Conservation (phyloP, 1,139 yeast species). For the Lodderomyces parapsilosis region DNA sequence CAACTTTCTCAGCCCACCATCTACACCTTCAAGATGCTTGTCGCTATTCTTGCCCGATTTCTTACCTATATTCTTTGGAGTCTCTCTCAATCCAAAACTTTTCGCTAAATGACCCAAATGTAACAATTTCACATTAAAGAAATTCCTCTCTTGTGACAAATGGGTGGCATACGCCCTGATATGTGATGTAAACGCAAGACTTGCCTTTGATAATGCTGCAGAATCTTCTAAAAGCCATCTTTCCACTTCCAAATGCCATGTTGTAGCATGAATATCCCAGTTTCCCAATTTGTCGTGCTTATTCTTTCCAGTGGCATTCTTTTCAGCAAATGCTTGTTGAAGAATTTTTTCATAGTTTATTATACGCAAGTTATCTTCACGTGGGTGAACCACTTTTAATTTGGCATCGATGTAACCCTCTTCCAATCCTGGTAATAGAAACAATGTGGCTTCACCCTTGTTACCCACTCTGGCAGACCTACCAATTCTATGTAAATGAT, state of each 20-base stretch:
- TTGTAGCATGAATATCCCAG: conserved; percentile 96
- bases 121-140: conserved; percentile 74
- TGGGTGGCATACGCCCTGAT: conserved; percentile 97
- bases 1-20: conserved; percentile 14
- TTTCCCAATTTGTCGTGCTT: conserved; percentile 38
- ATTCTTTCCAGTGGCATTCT: conserved; percentile 28
- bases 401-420: conserved; percentile 72
- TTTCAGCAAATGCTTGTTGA: conserved; percentile 61
- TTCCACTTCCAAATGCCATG: conserved; percentile 91
- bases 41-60: conserved; percentile 18
- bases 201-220: conserved; percentile 58
- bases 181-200: conserved; percentile 82
- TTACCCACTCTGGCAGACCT: conserved; percentile 75
- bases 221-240: conserved; percentile 79
- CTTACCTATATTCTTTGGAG: conserved; percentile 75
- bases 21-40: conserved; percentile 3
- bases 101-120: conserved; percentile 97
- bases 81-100: conserved; percentile 89
- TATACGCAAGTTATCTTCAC: conserved; percentile 39
- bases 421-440: conserved; percentile 84
- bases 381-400: conserved; percentile 56
- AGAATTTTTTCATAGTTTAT: conserved; percentile 50
- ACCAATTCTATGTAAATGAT: conserved; percentile 72
- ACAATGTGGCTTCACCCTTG: conserved; percentile 64
- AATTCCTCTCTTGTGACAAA: conserved; percentile 70